Evolutionary conservation across 371 early-diverging fungal species (phyloP).

Genomic region (Zychaea mexicana): DNA sequence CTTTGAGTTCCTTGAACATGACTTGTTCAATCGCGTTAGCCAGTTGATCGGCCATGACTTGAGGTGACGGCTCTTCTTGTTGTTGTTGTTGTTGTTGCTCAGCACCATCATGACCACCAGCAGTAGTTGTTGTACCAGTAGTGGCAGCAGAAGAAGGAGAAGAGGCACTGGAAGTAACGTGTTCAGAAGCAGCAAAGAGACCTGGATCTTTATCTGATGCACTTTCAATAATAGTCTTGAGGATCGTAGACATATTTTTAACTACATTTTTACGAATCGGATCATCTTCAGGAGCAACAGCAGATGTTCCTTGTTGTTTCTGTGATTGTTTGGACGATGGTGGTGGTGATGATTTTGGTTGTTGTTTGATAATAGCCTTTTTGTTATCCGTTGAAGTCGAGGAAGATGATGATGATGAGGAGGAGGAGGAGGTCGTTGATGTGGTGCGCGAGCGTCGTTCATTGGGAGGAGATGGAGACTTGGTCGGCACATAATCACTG

Average conservation of each 20-base stretch:
- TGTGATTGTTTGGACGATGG: constrained; percentile 9
- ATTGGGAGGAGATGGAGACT: constrained; percentile 8
- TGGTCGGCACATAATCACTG: constrained; percentile 11
- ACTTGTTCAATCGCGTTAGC: constrained; percentile 38
- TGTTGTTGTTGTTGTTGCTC: constrained; percentile 5
- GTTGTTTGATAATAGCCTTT: constrained; percentile 13
- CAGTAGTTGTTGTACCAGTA: too few relatives aligned
- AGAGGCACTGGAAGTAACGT: too few relatives aligned
- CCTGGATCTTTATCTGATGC: constrained; percentile 31
- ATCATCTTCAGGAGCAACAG: constrained; percentile 41
- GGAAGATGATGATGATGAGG: background rate
- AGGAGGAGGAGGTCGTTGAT: too few relatives aligned
- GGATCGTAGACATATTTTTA: constrained; percentile 47
- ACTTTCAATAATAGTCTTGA: constrained; percentile 32
- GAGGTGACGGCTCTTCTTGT: background rate
- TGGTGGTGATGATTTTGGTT: constrained; percentile 8
- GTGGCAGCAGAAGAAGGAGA: too few relatives aligned
- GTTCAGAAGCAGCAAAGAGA: constrained; percentile 16
- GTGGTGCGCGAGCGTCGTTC: background rate
- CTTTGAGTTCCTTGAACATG: constrained; percentile 40
- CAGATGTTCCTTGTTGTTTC: background rate
- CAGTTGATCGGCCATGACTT: constrained; percentile 18
- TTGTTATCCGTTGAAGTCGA: background rate
- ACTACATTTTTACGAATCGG: constrained; percentile 60
- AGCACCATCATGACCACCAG: background rate